Evolutionary conservation across 495 filamentous ascomycete genomes (phyloP).

Genomic region (Emericellopsis terricola): DNA sequence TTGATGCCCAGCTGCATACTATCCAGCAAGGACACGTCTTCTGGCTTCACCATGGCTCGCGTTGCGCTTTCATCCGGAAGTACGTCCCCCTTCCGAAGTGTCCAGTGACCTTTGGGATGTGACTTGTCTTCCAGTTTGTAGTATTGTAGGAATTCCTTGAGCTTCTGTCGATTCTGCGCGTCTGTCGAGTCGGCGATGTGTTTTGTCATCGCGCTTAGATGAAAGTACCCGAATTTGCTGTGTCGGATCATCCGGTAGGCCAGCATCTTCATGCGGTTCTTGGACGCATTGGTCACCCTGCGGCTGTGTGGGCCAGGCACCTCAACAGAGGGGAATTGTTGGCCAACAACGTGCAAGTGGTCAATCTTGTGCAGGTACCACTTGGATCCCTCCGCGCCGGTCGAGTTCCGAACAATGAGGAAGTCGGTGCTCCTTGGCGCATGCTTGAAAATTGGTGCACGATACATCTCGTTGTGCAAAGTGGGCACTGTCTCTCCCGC

Average conservation of each 20-base stretch:
- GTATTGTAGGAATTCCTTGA: constrained; percentile 89
- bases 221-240: constrained; percentile 44
- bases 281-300: constrained; percentile 83
- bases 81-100: constrained; percentile 47
- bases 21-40: constrained; percentile 86
- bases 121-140: constrained; percentile 66
- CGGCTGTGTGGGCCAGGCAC: constrained; percentile 86
- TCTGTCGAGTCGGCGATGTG: constrained; percentile 84
- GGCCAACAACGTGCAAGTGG: constrained; percentile 74
- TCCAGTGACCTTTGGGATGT: constrained; percentile 49
- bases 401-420: constrained; percentile 64
- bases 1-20: constrained; percentile 92
- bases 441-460: constrained; percentile 85
- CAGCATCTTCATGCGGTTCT: constrained; percentile 91
- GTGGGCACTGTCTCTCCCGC: constrained; percentile 78
- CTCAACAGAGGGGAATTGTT: constrained; percentile 78
- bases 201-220: constrained; percentile 60
- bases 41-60: constrained; percentile 74
- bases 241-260: constrained; percentile 61
- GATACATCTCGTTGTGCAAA: constrained; percentile 86
- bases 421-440: constrained; percentile 65
- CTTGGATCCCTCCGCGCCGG: constrained; percentile 47
- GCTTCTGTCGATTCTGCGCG: constrained; percentile 85
- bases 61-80: constrained; percentile 63
- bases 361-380: constrained; percentile 81